Base-by-base conservation (phyloP, 768 basidiomycete genomes). In the Boletus tylopilopsis region DNA sequence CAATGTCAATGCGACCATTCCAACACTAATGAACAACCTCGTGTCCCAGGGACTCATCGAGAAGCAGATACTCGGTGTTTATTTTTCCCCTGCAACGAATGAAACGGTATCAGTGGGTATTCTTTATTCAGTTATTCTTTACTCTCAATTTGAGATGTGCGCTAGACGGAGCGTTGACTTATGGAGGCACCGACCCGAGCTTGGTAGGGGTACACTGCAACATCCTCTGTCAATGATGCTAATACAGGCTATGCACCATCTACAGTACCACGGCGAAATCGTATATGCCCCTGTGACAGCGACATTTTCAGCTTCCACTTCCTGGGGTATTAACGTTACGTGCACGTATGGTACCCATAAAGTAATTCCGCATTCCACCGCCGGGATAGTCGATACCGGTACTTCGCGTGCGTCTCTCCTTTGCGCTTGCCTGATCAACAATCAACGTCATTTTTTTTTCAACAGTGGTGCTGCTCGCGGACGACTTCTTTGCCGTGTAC, bases 291-390 rank as follows among this genome's bases (percentile, higher is more conserved):
- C 59, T 15, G 32, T 68, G 43, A 70, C 69, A 32, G 4, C 19
- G 27, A 70, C 63, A 21, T 32, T 4, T 11, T 64, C 67, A 7
- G 49, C 68, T 2, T 30, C 46, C 16, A 10, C 2, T 8, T 69
- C 36, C 53, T 69, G 68, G 68, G 68, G 68, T 10, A 58, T 69
- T 35, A 55, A 68, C 27, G 42, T 68, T 38, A 61, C 57, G 11
- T 34, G 27, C 7, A 53, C 58, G 2, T 65, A 54, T 27, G 58
- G 61, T 24, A 15, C n/a, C 6, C 22, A 40, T 6, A 40, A 38
- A 5, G 21, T 59, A 30, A 61, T 68, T 12, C 41, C 51, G 5
- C 23, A 27, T 5, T 60, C 62, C n/a, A 54, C 45, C 13, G 62
- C 67, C 22, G 67, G 64, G 12, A 61, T 67, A 10, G 65, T 64